Evolutionary conservation across 345 rosid species (phyloP).

Genomic region (Eucalyptus regnans): DNA sequence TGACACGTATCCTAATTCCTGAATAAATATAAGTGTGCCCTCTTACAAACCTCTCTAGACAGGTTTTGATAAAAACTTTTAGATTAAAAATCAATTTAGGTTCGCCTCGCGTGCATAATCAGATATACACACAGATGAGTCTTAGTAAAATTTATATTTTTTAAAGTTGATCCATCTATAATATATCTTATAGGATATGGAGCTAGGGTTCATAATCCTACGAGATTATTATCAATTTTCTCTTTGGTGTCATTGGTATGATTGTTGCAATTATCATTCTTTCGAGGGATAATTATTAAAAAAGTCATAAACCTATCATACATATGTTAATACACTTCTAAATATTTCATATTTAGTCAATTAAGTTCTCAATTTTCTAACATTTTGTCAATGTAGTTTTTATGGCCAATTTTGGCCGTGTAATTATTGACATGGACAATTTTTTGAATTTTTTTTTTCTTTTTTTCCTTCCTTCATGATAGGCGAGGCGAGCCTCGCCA

Average conservation of each 20-base stretch:
- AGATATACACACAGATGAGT: not conserved
- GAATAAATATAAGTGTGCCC: not conserved
- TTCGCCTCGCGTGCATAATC: not conserved
- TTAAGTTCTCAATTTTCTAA: no score
- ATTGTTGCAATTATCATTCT: no score
- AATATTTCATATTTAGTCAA: no score
- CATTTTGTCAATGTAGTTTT: accelerated
- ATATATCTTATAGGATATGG: no score
- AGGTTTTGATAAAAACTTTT: not conserved
- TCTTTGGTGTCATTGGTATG: not conserved
- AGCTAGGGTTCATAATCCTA: not conserved
- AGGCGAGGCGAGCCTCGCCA: accelerated
- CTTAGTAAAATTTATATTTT: not conserved
- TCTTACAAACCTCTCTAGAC: not conserved
- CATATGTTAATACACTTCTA: accelerated
- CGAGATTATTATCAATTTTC: not conserved
- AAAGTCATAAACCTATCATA: no score
- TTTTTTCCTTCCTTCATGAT: not conserved
- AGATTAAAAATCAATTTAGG: not conserved
- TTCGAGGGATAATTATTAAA: not conserved
- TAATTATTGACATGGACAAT: no score
- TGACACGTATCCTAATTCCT: not conserved
- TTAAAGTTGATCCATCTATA: not conserved
- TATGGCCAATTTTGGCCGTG: accelerated
- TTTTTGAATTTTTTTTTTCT: no score